Percentiles rank a stretch among this genome's conserved stretches.
Evolutionary conservation across 2,329 filamentous ascomycete species (phyloP).

Genomic region (Alternaria dauci): DNA sequence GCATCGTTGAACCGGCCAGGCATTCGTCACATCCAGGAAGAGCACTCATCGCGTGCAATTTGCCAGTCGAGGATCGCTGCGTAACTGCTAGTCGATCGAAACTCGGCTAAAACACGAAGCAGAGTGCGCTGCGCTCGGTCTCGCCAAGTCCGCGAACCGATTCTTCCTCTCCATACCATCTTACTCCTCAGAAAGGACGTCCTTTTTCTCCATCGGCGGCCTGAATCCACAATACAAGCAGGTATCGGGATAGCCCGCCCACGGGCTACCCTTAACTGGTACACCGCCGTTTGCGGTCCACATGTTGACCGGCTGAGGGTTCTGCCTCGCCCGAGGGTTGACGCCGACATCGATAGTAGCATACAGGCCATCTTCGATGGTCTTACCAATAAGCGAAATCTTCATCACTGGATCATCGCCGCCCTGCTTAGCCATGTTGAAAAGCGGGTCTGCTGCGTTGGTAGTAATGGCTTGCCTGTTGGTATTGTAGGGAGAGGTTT

Average conservation of each 20-base stretch:
- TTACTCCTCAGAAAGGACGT: constrained; percentile 6
- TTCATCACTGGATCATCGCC: constrained; percentile 65
- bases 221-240: constrained; percentile 31
- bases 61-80: neutral
- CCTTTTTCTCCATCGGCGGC: constrained; percentile 28
- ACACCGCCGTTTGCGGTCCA: constrained; percentile 42
- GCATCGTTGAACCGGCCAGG: neutral
- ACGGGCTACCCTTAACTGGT: constrained; percentile 34
- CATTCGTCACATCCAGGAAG: neutral
- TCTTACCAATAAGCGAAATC: constrained; percentile 63
- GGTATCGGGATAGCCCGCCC: constrained; percentile 41
- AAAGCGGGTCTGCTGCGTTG: constrained; percentile 62
- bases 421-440: constrained; percentile 57
- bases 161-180: neutral
- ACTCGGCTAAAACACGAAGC: neutral
- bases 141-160: neutral
- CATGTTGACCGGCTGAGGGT: constrained; percentile 39
- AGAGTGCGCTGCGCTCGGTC: neutral
- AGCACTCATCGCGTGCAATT: neutral
- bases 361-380: constrained; percentile 42
- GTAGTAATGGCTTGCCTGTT: constrained; percentile 56
- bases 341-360: constrained; percentile 45
- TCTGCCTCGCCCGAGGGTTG: constrained; percentile 38
- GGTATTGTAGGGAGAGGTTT: constrained; percentile 55
- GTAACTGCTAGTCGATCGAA: neutral